Conservation (phyloP, 139 green algal genomes). For the Raphidocelis subcapitata region DNA sequence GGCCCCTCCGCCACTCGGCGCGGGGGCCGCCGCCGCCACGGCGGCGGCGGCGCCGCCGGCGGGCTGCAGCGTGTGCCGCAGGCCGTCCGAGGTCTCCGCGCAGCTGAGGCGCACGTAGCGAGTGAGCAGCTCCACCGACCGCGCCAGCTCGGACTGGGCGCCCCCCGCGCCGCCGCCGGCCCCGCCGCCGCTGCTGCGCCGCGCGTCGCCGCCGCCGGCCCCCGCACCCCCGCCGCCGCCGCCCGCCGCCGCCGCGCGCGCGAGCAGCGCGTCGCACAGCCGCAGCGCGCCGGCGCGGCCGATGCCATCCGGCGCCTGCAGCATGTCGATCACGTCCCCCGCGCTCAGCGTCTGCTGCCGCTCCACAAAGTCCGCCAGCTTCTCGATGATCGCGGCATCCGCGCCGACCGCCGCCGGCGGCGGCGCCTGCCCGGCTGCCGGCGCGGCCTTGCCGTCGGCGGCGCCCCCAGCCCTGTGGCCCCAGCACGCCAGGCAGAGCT, state of each 20-base stretch:
- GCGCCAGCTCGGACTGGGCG: background rate
- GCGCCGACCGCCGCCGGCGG: background rate
- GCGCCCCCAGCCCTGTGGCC: background rate
- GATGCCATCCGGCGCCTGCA: conserved; percentile 22
- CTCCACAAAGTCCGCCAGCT: conserved; percentile 45
- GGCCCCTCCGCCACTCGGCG: background rate
- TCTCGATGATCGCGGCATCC: conserved; percentile 31
- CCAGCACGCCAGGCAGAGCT: conserved; percentile 51
- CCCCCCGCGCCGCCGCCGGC: background rate
- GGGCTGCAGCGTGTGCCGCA: background rate
- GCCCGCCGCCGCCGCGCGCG: background rate
- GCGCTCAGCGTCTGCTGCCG: conserved; percentile 26
- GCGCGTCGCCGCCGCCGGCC: background rate
- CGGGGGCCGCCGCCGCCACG: background rate
- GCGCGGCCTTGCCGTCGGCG: background rate
- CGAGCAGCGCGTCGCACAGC: conserved; percentile 43
- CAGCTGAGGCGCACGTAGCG: background rate
- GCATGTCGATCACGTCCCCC: conserved; percentile 37
- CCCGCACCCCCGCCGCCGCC: background rate
- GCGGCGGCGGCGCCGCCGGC: background rate
- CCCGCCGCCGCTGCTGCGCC: background rate
- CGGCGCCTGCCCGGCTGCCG: background rate
- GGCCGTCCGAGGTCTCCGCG: background rate
- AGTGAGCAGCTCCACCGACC: conserved; percentile 7
- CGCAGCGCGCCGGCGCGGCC: conserved; percentile 23